Percentiles rank a stretch among this genome's conserved stretches.
These are phyloP conservation scores for Malassezia brasiliensis DNA, from an alignment of 1,284 basidiomycete genomes.

Conservation along the genomic window DNA sequence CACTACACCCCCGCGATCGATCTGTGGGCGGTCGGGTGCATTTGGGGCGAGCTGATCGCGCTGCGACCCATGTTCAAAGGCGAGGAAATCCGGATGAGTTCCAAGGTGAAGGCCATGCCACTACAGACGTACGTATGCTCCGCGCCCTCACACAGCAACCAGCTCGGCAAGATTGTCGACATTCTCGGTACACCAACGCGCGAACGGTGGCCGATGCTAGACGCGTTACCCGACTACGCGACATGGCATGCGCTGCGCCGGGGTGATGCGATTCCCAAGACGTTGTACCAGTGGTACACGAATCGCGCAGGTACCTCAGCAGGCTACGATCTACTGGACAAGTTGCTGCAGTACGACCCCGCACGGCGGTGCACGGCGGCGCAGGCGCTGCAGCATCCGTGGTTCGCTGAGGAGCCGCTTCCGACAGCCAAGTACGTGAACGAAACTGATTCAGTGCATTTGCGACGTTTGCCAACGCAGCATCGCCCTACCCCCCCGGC, in stretches of 20 bases:
- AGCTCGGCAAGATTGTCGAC: conserved; percentile 87
- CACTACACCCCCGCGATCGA: conserved; percentile 96
- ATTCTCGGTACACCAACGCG: conserved; percentile 79
- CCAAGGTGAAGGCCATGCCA: conserved; percentile 39
- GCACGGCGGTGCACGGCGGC: conserved; percentile 71
- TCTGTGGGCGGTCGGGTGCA: conserved; percentile 96
- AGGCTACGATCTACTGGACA: conserved; percentile 37
- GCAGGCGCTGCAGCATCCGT: conserved; percentile 65
- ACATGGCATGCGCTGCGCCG: conserved; percentile 51
- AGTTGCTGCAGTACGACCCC: conserved; percentile 64
- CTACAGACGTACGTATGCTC: conserved; percentile 36
- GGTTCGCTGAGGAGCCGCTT: conserved; percentile 50
- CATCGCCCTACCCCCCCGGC: conserved; percentile 10
- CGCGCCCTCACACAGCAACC: conserved; percentile 57
- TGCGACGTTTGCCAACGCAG: background rate
- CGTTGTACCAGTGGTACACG: conserved; percentile 68
- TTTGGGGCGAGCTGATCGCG: conserved; percentile 86
- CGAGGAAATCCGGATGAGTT: conserved; percentile 89
- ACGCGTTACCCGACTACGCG: conserved; percentile 69
- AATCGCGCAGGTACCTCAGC: conserved; percentile 52
- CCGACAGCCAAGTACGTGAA: conserved; percentile 6
- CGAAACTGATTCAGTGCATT: conserved; percentile 3
- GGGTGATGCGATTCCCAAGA: conserved; percentile 54
- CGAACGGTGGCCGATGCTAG: conserved; percentile 76
- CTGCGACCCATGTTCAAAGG: conserved; percentile 96